These are phyloP conservation scores for Nicotiana benthamiana DNA, from an alignment of 257 asterid species.

Conservation along the genomic window DNA sequence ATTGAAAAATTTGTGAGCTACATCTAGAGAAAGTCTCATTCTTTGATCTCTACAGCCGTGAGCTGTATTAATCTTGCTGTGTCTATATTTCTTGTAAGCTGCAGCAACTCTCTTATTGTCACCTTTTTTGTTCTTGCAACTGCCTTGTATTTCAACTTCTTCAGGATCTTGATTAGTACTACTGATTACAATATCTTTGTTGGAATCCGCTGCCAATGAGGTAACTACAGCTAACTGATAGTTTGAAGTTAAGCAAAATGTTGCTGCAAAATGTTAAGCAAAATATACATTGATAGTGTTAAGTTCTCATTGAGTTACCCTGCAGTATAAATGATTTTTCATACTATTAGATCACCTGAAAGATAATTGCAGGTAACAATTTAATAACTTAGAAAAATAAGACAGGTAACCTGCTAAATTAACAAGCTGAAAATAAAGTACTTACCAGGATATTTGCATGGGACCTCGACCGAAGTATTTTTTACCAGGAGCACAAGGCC, in stretches of 20 bases:
- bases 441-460: constrained; percentile 25
- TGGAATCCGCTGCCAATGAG: neutral
- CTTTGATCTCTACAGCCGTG: constrained; percentile 68
- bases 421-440: neutral
- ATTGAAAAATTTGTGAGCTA: constrained; percentile 50
- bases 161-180: neutral
- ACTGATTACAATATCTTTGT: neutral
- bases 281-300: too few species aligned
- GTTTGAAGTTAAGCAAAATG: too few species aligned
- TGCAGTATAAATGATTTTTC: too few species aligned
- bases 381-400: too few species aligned
- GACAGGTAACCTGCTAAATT: too few species aligned
- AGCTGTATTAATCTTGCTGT: constrained; percentile 69
- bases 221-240: too few species aligned
- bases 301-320: too few species aligned
- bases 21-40: constrained; percentile 57
- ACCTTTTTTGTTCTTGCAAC: neutral
- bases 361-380: too few species aligned
- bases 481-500: constrained; percentile 28
- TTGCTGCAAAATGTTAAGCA: too few species aligned
- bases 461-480: constrained; percentile 30
- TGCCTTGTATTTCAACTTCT: neutral
- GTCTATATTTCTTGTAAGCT: constrained; percentile 50
- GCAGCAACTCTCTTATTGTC: constrained; percentile 5
- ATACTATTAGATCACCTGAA: too few species aligned